A percentile compares a stretch with the other conserved stretches of the same genome.
Evolutionary conservation across 1,284 basidiomycete genomes (phyloP).

Genomic region (Psilocybe mexicana): DNA sequence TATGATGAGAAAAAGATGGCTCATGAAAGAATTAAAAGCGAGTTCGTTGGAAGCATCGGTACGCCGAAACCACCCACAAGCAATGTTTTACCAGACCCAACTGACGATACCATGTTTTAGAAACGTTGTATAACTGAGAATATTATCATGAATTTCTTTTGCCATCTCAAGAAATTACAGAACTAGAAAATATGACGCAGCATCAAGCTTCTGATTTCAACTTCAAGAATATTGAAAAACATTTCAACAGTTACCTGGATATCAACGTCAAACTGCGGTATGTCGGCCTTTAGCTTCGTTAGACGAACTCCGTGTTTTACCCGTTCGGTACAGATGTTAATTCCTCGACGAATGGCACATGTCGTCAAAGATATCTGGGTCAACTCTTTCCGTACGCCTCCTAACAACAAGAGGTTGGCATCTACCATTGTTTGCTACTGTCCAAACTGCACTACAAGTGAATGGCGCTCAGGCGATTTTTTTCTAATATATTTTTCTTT

Average conservation of each 20-base stretch:
- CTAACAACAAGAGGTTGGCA: conserved; percentile 98
- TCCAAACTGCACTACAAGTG: conserved; percentile 69
- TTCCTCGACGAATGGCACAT: conserved; percentile 90
- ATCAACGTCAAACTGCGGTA: conserved; percentile 97
- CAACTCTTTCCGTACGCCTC: conserved; percentile 97
- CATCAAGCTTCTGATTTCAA: conserved; percentile 94
- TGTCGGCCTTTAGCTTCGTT: conserved; percentile 23
- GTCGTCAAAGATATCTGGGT: conserved; percentile 93
- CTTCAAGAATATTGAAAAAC: conserved; percentile 99
- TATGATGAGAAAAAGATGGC: conserved; percentile 93
- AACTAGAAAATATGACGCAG: conserved; percentile 92
- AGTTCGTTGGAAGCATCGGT: conserved; percentile 97
- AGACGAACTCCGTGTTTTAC: background rate
- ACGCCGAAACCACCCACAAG: conserved; percentile 25
- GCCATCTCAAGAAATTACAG: conserved; percentile 90
- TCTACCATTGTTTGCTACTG: conserved; percentile 98
- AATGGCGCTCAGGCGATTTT: conserved; percentile 64
- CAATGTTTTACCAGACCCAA: background rate
- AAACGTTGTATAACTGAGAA: conserved; percentile 94
- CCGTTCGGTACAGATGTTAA: conserved; percentile 65
- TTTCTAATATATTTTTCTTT: background rate
- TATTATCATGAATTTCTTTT: conserved; percentile 99
- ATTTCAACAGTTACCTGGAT: conserved; percentile 96
- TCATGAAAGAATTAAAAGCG: conserved; percentile 97
- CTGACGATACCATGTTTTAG: conserved; percentile 43